phyloP scores from a whole-genome alignment of 345 rosid species.

The Citrus trifoliata region DNA sequence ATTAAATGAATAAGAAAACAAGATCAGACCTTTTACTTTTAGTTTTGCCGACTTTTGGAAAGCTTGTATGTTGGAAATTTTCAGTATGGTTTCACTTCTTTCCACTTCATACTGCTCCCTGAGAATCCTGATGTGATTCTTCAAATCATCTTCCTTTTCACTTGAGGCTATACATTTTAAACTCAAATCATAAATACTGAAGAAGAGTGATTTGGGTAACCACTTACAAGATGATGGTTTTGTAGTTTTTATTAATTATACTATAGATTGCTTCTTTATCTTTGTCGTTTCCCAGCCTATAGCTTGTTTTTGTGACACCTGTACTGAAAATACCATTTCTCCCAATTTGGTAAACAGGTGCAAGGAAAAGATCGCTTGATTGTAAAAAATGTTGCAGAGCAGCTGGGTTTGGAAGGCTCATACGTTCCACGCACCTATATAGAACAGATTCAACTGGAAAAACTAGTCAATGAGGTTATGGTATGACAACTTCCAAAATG shows the following conservation, averaged over 20 bases:
- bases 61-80: not conserved
- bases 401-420: constrained; percentile 80
- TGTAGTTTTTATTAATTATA: not conserved
- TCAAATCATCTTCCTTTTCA: not conserved
- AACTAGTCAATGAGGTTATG: constrained; percentile 82
- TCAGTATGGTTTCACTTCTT: not conserved
- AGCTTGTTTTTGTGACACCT: not conserved
- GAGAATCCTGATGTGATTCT: not conserved
- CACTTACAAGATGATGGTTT: constrained; percentile 7
- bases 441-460: constrained; percentile 87
- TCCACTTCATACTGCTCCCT: not conserved
- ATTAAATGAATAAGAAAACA: not conserved
- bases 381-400: constrained; percentile 63
- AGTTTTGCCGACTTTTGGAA: not conserved
- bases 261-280: not conserved
- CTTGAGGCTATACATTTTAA: not conserved
- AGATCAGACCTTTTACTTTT: not conserved
- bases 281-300: not conserved
- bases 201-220: not conserved
- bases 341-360: constrained; percentile 52
- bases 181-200: not conserved
- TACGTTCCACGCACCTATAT: constrained; percentile 81
- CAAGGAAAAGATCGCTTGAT: constrained; percentile 87
- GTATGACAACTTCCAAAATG: constrained; percentile 38
- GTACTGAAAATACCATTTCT: not conserved